Evolutionary conservation across 1,284 basidiomycete genomes (phyloP).

Genomic region (Puccinia triticina): DNA sequence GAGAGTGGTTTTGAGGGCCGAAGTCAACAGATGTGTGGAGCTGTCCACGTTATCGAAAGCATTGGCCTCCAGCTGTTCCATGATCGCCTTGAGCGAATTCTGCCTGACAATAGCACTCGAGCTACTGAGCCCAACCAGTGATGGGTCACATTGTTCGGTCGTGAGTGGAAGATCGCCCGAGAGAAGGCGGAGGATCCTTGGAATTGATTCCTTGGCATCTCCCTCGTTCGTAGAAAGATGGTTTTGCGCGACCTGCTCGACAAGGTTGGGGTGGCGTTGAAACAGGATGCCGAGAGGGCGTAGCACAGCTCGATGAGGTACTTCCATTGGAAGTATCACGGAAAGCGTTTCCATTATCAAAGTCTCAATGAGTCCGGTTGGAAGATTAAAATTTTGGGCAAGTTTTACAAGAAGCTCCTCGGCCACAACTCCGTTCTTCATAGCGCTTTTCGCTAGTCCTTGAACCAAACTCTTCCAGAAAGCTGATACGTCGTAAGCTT

Average conservation of each 20-base stretch:
- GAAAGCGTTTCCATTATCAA: conserved; percentile 27
- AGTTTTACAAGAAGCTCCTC: conserved; percentile 40
- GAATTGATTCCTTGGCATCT: conserved; percentile 19
- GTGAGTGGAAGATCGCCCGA: conserved; percentile 32
- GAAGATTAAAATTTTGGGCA: conserved; percentile 27
- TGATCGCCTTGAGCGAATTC: conserved; percentile 20
- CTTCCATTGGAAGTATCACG: conserved; percentile 18
- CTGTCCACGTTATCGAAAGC: not conserved
- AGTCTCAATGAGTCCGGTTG: conserved; percentile 4
- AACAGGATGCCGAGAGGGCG: conserved; percentile 45
- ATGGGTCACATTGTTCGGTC: not conserved
- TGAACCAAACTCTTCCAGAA: conserved; percentile 43
- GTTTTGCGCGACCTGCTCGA: conserved; percentile 31
- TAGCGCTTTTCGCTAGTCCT: conserved; percentile 19
- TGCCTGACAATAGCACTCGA: conserved; percentile 44
- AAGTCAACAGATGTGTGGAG: not conserved
- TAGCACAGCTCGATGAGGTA: conserved; percentile 17
- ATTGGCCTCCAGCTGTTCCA: conserved; percentile 26
- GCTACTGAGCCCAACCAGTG: conserved; percentile 41
- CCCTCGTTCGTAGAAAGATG: conserved; percentile 1
- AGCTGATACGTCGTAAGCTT: conserved; percentile 31
- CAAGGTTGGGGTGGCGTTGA: conserved; percentile 33
- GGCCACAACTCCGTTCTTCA: conserved; percentile 24
- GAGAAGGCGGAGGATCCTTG: conserved; percentile 36
- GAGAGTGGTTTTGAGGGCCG: conserved; percentile 30